Base-by-base conservation (phyloP, 169 alveolate species). In the Babesia bovis region DNA sequence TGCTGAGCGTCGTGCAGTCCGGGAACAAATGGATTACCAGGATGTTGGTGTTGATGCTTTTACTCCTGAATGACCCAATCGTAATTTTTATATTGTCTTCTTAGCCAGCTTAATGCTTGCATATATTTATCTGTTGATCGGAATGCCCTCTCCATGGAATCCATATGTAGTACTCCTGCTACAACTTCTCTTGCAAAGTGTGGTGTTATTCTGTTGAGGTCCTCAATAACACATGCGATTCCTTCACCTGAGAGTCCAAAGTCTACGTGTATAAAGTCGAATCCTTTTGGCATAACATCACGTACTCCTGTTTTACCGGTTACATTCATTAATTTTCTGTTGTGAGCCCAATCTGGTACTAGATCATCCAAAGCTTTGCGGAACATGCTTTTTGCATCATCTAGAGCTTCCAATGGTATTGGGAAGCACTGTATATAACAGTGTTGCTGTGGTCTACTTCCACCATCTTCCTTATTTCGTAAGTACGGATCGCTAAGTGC, bases 261-360 rank as follows among this genome's bases (percentile, higher is more conserved):
- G 66, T 81, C 88, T 21, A 81, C 81, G 26, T 81, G 84, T 10
- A 81, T 55, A 25, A 44, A 81, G 71, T 69, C 88, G 78, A 71
- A 71, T 19, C 88, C 88, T 56, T 45, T 57, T 25, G 88, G 88
- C 10, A 81, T 60, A n/a, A 21, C 12, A 19, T 76, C 83, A 13
- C 87, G 59, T 4, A 70, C 88, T 15, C 83, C 84, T n/a, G 66
- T 55, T 56, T 81, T 81, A 1, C 81, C 84, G n/a, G 53, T 71
- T 30, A 81, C 57, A 9, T 33, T 19, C 12, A 70, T 19, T 25
- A 73, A 15, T 66, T 35, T 45, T 42, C 56, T 32, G 73, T 63
- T 70, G 49, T 72, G 71, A 17, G 76, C 52, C 84, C 84, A 81
- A n/a, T 58, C 52, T 2, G 83, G 47, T 1, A 69, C 84, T 13